Base-by-base conservation (phyloP, 495 filamentous ascomycete species). In the Aspergillus baeticus region DNA sequence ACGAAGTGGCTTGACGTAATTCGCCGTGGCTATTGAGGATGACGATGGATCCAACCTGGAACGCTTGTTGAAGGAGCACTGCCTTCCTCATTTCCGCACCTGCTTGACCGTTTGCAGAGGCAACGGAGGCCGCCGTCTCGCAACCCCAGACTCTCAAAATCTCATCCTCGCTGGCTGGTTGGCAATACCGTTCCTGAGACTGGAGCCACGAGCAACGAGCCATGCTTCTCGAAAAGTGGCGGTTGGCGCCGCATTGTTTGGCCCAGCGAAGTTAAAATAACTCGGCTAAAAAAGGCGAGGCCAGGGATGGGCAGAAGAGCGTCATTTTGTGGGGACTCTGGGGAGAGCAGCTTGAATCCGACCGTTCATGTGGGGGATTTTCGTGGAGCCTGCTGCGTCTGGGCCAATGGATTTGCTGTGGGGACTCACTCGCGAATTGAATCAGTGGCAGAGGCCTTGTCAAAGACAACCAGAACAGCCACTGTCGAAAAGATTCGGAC, bases 331-430 rank as follows among this genome's bases (percentile, higher is more conserved):
- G 62, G 62, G 41, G 62, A 60, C 23, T 57, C 54, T 44, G 55
- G 51, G 58, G 54, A 56, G 46, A 56, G 50, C 55, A 55, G 11
- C 35, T 37, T 8, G 22, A 54, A 31, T 23, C 20, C 11, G 26
- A 17, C 11, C 39, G 36, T 54, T 59, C 42, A 52, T 61, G 62
- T 64, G 62, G 62, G 62, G 62, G 62, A 61, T 64, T 64, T 64
- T 54, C 62, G 52, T 60, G 55, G 62, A 54, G 54, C 61, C 61
- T 37, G 42, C 36, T 22, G 23, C 15, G 26, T 37, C 13, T 42
- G 39, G 44, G 51, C 60, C 60, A 62, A 57, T 38, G 11, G 36
- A 14, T 38, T 38, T 8, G 26, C 26, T 29, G 26, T 29, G 26
- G 26, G 8, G 26, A 29, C 26, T 29, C 4, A 29, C 26, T 29